Evolutionary conservation across 345 rosid genomes (phyloP), one percentile per base, ranked within the genome.

Genomic region (Linum trigynum): DNA sequence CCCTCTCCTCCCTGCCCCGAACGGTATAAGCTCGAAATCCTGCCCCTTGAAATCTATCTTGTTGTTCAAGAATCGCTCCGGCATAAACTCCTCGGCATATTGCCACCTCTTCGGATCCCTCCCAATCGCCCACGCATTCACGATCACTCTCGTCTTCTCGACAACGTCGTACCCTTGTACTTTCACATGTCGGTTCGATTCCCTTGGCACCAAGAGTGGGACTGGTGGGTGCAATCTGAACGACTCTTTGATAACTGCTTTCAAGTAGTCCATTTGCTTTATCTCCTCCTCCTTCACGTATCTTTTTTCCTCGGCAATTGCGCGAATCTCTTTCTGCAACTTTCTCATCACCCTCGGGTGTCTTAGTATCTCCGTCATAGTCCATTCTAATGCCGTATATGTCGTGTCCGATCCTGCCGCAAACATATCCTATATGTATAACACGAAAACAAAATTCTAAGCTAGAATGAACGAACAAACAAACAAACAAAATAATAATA

Each of bases 381-480:
- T 10, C 61, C 61, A 57, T 32, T 17, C 61, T 5, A 57, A 8
- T 5, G 61, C 38, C 9, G 61, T 37, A 5, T 32, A 17, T 32
- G 61, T n/a, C 36, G 61, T 57, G 38, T 57, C 61, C 38, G 61
- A 17, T 17, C 61, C 61, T 12, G 61, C 61, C 36, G 38, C 61
- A 37, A 57, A 57, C 61, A 57, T 57, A 37, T 57, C 61, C 61
- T 57, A 17, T 10, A 0, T 23, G 32, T 23, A 23, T 3, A 9
- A 11, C 10, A 9, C 56, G 3, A 14, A 51, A 51, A 51, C 10
- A 51, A 11, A 51, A 16, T 5, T 51, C 4, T 9, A 9, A 9
- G n/a, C n/a, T 51, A 51, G 56, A 51, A 9, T 0, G 3, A 11
- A 51, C n/a, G n/a, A 11, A 11, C 1, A 51, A 9, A 48, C 14